A percentile compares a stretch with the other conserved stretches of the same genome.
These are phyloP conservation scores for Corymbia maculata DNA, from an alignment of 345 rosid species.

Conservation along the genomic window DNA sequence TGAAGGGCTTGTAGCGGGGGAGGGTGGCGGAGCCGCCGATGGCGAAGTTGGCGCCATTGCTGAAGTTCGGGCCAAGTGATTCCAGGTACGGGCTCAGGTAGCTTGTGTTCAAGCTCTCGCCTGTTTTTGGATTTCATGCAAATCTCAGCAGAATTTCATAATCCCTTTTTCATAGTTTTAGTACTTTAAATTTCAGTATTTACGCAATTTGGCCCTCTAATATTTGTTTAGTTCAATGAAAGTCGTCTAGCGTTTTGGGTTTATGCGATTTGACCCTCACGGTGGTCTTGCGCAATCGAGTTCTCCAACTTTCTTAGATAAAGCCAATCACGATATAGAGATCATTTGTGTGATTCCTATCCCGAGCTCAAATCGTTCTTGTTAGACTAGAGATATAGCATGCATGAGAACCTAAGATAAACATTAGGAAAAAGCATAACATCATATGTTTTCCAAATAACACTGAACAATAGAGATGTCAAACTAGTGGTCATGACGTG, in stretches of 20 bases:
- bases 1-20: constrained; percentile 19
- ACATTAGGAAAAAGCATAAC: not conserved
- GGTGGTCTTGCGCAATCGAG: not conserved
- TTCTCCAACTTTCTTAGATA: not conserved
- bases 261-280: not conserved
- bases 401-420: not conserved
- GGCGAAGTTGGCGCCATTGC: constrained; percentile 27
- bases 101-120: constrained; percentile 19
- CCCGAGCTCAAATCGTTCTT: not conserved
- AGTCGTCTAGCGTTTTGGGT: not conserved
- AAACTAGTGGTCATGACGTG: not conserved
- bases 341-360: not conserved
- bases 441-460: not conserved
- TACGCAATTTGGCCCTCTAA: not conserved
- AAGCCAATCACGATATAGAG: not conserved
- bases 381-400: not conserved
- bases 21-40: constrained; percentile 18
- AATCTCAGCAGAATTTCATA: not conserved
- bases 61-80: constrained; percentile 21
- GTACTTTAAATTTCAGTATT: not conserved
- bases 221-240: not conserved
- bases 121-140: constrained; percentile 1
- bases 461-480: not conserved
- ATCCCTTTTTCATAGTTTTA: not conserved
- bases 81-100: constrained; percentile 26